These are phyloP conservation scores for Erythrophleum ivorense DNA, from an alignment of 331 rosid species.

Conservation along the genomic window DNA sequence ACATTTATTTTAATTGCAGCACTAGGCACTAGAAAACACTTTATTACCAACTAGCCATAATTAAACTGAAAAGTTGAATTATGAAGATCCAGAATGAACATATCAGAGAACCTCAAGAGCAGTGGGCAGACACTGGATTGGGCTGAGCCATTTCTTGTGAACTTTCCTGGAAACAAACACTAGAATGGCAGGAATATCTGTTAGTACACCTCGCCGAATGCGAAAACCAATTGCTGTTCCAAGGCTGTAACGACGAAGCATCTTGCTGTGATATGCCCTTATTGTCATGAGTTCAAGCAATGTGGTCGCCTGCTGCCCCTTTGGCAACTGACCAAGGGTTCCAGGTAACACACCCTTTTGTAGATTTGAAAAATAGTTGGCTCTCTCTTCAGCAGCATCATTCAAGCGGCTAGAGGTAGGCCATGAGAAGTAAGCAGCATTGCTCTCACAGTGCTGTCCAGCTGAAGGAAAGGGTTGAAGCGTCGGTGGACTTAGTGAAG, in stretches of 20 bases:
- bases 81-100: constrained; percentile 37
- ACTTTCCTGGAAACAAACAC: constrained; percentile 99
- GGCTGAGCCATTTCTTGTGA: constrained; percentile 99
- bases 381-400: constrained; percentile 93
- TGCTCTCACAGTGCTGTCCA: constrained; percentile 95
- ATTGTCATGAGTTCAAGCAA: constrained; percentile 98
- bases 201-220: constrained; percentile 79
- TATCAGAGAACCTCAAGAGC: constrained; percentile 79
- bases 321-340: constrained; percentile 79
- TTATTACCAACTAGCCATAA: not conserved
- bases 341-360: constrained; percentile 95
- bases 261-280: constrained; percentile 99
- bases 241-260: constrained; percentile 95
- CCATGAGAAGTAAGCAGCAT: constrained; percentile 98
- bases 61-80: not conserved
- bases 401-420: constrained; percentile 87
- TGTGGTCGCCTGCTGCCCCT: constrained; percentile 95
- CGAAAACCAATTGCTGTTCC: constrained; percentile 99
- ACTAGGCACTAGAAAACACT: constrained; percentile 20
- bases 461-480: constrained; percentile 95
- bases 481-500: constrained; percentile 85
- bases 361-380: constrained; percentile 86
- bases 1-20: constrained; percentile 24
- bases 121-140: constrained; percentile 95
- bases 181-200: constrained; percentile 95